Conservation (phyloP, 2,329 filamentous ascomycete species). For the Scedosporium apiospermum region DNA sequence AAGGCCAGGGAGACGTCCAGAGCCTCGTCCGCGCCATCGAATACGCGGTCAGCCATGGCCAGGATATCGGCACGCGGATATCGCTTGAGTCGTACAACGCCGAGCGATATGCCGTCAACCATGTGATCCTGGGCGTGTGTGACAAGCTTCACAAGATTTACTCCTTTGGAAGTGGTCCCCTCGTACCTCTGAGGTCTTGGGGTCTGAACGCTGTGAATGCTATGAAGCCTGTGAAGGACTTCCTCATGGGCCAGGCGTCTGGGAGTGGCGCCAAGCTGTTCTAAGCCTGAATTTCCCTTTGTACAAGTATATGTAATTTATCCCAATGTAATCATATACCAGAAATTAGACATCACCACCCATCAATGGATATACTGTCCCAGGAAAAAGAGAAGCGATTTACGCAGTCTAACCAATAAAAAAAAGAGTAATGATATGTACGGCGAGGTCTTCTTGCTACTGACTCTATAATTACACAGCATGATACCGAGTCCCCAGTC, state of each 20-base stretch:
- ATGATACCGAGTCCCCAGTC: constrained; percentile 10
- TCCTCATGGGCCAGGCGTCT: constrained; percentile 70
- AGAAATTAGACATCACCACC: constrained; percentile 6
- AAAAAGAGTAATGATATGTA: constrained; percentile 14
- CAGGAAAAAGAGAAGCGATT: background rate
- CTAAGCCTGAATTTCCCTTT: constrained; percentile 10
- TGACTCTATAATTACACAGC: constrained; percentile 17
- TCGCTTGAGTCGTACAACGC: constrained; percentile 73
- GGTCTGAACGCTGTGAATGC: constrained; percentile 70
- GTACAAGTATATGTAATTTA: constrained; percentile 4
- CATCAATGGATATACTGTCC: background rate
- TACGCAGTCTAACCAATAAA: constrained; percentile 5
- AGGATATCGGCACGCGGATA: constrained; percentile 73
- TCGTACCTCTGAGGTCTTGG: constrained; percentile 70
- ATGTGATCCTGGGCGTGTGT: constrained; percentile 65
- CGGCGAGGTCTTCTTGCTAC: constrained; percentile 13
- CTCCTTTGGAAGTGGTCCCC: constrained; percentile 65
- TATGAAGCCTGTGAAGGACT: constrained; percentile 66
- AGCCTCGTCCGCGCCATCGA: constrained; percentile 67
- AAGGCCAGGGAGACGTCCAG: constrained; percentile 82
- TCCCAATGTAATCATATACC: constrained; percentile 10
- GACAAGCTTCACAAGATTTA: constrained; percentile 94
- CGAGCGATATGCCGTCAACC: constrained; percentile 76
- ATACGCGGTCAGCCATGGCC: constrained; percentile 69
- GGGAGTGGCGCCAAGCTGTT: constrained; percentile 41